A percentile compares a stretch with the other conserved stretches of the same genome.
Conservation (phyloP, 2,329 filamentous ascomycete genomes). For the Alternaria infectoria region DNA sequence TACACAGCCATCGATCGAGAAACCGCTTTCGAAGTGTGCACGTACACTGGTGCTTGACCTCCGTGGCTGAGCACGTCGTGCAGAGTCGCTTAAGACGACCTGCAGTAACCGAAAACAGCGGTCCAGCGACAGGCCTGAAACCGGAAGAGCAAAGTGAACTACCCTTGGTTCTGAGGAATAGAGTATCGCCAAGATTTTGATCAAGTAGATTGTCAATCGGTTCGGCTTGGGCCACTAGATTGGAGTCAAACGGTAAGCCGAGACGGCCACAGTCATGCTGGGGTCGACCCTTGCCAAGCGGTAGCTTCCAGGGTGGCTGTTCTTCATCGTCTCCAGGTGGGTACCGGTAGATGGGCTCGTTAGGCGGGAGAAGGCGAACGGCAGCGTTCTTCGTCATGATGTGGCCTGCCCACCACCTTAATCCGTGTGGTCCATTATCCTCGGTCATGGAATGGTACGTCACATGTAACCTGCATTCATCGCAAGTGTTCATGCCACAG, state of each 20-base stretch:
- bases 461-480: slow-evolving; percentile 38
- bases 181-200: background rate
- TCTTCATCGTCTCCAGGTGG: slow-evolving; percentile 5
- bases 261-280: background rate
- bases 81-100: slow-evolving; percentile 3
- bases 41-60: slow-evolving; percentile 10
- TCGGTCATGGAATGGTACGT: slow-evolving; percentile 30
- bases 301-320: background rate
- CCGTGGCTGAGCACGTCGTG: slow-evolving; percentile 16
- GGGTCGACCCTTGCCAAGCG: background rate
- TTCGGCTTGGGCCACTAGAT: background rate
- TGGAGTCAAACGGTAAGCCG: background rate
- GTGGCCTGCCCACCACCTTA: slow-evolving; percentile 29
- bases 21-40: slow-evolving; percentile 26
- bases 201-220: background rate
- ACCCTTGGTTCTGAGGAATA: background rate
- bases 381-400: slow-evolving; percentile 13
- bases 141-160: background rate
- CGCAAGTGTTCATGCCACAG: slow-evolving; percentile 32
- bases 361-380: slow-evolving; percentile 24
- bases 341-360: background rate
- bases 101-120: background rate
- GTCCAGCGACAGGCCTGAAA: background rate
- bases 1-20: slow-evolving; percentile 28
- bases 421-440: slow-evolving; percentile 22